Evolutionary conservation across 768 basidiomycete species (phyloP).

Genomic region (Pisolithus sp.): DNA sequence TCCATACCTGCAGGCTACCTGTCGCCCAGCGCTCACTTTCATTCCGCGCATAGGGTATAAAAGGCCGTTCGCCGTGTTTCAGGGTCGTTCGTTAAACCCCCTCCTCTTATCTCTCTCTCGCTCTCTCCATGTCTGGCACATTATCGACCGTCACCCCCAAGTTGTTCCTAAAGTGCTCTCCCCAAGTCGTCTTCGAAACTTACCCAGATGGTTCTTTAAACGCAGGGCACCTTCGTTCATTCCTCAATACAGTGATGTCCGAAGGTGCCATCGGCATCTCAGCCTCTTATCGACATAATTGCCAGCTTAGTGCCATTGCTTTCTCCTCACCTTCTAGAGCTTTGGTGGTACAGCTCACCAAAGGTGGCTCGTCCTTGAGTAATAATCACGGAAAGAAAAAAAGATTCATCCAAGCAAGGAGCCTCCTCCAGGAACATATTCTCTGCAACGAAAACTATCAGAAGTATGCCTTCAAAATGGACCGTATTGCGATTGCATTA

Average conservation of each 20-base stretch:
- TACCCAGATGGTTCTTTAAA: slow-evolving; percentile 12
- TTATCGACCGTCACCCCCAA: too few species aligned
- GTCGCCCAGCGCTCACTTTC: neutral
- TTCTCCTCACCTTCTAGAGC: slow-evolving; percentile 32
- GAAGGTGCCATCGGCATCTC: slow-evolving; percentile 34
- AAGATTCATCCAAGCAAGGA: slow-evolving; percentile 6
- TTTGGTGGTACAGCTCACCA: slow-evolving; percentile 29
- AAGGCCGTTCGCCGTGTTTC: neutral
- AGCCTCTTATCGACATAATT: slow-evolving; percentile 33
- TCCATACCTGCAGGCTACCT: neutral
- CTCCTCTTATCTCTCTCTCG: too few species aligned
- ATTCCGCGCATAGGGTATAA: neutral
- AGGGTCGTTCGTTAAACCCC: neutral
- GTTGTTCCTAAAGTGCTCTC: neutral
- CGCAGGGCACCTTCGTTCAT: slow-evolving; percentile 15
- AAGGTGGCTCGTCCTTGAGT: slow-evolving; percentile 6
- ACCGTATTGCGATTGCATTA: slow-evolving; percentile 36
- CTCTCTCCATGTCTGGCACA: too few species aligned
- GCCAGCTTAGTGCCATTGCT: slow-evolving; percentile 32
- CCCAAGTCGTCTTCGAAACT: slow-evolving; percentile 23
- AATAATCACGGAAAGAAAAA: neutral
- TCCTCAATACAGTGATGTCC: slow-evolving; percentile 23
- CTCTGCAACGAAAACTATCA: slow-evolving; percentile 21
- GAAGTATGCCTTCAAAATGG: slow-evolving; percentile 43
- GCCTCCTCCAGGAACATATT: slow-evolving; percentile 27